Evolutionary conservation across 176 grass and related monocot species (phyloP).

Genomic region (Lolium rigidum): DNA sequence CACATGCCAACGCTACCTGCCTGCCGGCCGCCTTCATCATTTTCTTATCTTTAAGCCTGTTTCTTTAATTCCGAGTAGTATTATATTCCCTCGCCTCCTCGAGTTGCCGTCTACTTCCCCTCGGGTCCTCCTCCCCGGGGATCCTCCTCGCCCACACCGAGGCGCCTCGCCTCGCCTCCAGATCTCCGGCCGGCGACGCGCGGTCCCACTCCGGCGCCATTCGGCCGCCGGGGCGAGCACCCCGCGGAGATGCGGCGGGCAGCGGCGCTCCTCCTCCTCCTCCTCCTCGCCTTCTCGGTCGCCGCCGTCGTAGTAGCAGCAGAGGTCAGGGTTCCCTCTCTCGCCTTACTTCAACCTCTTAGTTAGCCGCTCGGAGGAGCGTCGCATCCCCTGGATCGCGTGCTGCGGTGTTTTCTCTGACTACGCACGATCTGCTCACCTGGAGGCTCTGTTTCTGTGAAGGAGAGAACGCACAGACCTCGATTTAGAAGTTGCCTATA

Average conservation of each 20-base stretch:
- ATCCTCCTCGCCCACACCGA: neutral
- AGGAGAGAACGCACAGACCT: neutral
- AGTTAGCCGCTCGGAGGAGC: neutral
- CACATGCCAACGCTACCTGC: no score
- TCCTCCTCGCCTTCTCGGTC: constrained; percentile 28
- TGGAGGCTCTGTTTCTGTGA: neutral
- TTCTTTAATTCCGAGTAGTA: no score
- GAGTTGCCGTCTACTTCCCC: neutral
- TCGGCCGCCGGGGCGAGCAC: neutral
- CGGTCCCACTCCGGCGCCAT: neutral
- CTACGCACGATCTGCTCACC: neutral
- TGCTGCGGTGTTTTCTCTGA: neutral
- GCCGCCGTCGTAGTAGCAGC: neutral
- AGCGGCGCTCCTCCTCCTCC: constrained; percentile 21
- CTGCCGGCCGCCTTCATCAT: no score
- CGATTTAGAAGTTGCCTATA: neutral
- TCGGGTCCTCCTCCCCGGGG: constrained; percentile 28
- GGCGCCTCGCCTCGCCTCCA: neutral
- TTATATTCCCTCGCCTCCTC: neutral
- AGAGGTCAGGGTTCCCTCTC: constrained; percentile 1
- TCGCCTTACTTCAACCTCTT: neutral
- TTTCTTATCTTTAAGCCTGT: no score
- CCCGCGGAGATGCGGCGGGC: constrained; percentile 35
- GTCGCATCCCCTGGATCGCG: no score
- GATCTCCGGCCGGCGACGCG: constrained; percentile 40